These are phyloP conservation scores for Halophytophthora polymorphica DNA, from an alignment of 352 stramenopile genomes.

Conservation along the genomic window DNA sequence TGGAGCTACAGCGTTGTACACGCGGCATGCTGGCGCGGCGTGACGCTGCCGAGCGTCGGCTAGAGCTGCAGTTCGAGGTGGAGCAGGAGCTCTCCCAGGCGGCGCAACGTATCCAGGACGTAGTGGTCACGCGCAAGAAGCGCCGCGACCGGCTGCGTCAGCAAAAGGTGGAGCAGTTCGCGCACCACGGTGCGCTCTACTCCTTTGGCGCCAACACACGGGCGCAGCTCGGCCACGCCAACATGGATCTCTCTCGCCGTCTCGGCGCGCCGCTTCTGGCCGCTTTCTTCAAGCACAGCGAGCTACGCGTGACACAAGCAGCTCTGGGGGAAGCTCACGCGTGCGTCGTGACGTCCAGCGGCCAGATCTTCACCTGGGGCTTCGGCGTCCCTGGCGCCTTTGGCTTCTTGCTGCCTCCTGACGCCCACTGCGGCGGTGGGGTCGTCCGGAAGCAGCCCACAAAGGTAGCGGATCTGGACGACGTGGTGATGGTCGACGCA, in stretches of 20 bases:
- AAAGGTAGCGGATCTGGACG: slow-evolving; percentile 64
- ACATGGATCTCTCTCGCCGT: slow-evolving; percentile 34
- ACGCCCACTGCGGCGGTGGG: slow-evolving; percentile 8
- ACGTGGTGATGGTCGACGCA: slow-evolving; percentile 42
- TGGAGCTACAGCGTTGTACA: slow-evolving; percentile 49
- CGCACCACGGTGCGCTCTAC: slow-evolving; percentile 67
- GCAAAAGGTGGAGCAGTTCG: slow-evolving; percentile 70
- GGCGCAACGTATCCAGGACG: slow-evolving; percentile 64
- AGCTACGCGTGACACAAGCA: slow-evolving; percentile 48
- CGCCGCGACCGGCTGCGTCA: slow-evolving; percentile 57
- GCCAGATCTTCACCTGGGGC: slow-evolving; percentile 71
- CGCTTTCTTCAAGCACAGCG: slow-evolving; percentile 70
- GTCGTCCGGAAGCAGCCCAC: slow-evolving; percentile 36
- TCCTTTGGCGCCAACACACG: slow-evolving; percentile 60
- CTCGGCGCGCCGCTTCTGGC: slow-evolving; percentile 42
- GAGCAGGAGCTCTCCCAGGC: slow-evolving; percentile 55
- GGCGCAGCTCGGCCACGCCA: slow-evolving; percentile 49
- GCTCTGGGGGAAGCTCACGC: slow-evolving; percentile 56
- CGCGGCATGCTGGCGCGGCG: slow-evolving; percentile 52
- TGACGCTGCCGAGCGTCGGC: slow-evolving; percentile 42
- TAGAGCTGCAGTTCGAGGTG: slow-evolving; percentile 52
- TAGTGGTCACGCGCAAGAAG: slow-evolving; percentile 60
- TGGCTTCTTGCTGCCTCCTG: slow-evolving; percentile 38
- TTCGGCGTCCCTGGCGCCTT: slow-evolving; percentile 61
- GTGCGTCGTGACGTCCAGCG: slow-evolving; percentile 57